Evolutionary conservation across 805 yeast genomes (phyloP), one percentile per base, ranked within the genome.

Genomic region (Ogataea methylovora): DNA sequence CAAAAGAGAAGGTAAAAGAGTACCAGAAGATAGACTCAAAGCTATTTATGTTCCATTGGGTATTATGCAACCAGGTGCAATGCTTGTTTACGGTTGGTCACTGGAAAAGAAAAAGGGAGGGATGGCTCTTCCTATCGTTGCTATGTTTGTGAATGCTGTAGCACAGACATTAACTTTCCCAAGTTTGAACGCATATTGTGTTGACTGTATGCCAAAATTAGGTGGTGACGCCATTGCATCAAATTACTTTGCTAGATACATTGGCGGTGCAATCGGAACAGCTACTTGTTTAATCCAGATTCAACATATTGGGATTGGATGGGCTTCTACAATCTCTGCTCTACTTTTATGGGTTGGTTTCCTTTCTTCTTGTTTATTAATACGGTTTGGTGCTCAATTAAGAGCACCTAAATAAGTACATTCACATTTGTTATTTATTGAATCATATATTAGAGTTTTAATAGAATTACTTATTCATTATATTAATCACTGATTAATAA

Each of bases 171-270:
- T 66, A 18, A 49, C 64, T 8, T 75, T 71, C 44, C 77, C 80
- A 1, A 62, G 71, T 13, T 46, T 70, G 26, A 75, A 75, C 43
- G 66, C 79, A 3, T 75, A 75, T 45, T 72, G 79, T 52, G 72
- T 73, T 18, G 82, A 75, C 43, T 65, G 73, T 5, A 60, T 72
- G 66, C 78, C 79, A 1, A 61, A 68, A 22, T 46, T 74, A 29
- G 63, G 61, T 23, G 76, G 79, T 15, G 79, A 69, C 45, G 79
- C 75, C 2, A 67, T 75, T 27, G 76, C 71, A 0, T 65, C 73
- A 8, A 73, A 73, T 42, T 75, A 75, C 38, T 63, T 69, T 32
- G 50, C 67, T 2, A 52, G 82, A 32, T 73, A 65, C 43, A 38
- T 70, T 1, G 70, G 73, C 5, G 73, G 72, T 11, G 76, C 74